A percentile compares a stretch with the other conserved stretches of the same genome.
Evolutionary conservation across 306 rosid genomes (phyloP).

Genomic region (Sicyos baderoa): DNA sequence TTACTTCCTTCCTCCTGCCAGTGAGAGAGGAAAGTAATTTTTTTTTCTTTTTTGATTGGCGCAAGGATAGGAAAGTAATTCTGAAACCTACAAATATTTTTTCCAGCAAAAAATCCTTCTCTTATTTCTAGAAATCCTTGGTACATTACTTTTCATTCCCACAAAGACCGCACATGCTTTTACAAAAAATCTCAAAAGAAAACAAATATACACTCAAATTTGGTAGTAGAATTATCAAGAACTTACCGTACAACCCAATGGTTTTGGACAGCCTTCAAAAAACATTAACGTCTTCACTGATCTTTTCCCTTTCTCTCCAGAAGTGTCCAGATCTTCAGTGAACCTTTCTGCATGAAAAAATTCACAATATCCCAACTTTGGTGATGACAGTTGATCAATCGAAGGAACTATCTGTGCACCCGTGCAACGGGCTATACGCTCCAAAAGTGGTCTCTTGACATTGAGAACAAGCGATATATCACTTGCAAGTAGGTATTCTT

Average conservation of each 20-base stretch:
- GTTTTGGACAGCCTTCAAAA: conserved; percentile 97
- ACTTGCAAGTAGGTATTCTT: conserved; percentile 82
- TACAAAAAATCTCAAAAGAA: background rate
- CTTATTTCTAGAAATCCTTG: conserved; percentile 2
- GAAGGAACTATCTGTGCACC: conserved; percentile 87
- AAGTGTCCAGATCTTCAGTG: conserved; percentile 53
- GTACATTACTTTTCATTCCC: background rate
- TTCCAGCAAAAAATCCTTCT: no score
- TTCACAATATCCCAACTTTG: conserved; percentile 78
- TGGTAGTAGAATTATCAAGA: background rate
- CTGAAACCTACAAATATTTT: no score
- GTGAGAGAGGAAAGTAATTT: background rate
- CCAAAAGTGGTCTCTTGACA: conserved; percentile 82
- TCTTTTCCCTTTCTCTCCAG: conserved; percentile 59
- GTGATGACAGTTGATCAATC: conserved; percentile 73
- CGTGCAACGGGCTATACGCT: conserved; percentile 88
- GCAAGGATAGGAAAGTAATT: no score
- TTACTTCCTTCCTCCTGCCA: background rate
- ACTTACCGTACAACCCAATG: conserved; percentile 93
- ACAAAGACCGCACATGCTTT: background rate
- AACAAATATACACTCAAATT: background rate
- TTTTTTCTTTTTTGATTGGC: no score
- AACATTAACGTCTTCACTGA: conserved; percentile 82
- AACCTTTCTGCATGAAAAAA: conserved; percentile 68
- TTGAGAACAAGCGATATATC: conserved; percentile 91